Evolutionary conservation across 805 yeast genomes (phyloP).

Genomic region (Zygosaccharomyces rouxii): DNA sequence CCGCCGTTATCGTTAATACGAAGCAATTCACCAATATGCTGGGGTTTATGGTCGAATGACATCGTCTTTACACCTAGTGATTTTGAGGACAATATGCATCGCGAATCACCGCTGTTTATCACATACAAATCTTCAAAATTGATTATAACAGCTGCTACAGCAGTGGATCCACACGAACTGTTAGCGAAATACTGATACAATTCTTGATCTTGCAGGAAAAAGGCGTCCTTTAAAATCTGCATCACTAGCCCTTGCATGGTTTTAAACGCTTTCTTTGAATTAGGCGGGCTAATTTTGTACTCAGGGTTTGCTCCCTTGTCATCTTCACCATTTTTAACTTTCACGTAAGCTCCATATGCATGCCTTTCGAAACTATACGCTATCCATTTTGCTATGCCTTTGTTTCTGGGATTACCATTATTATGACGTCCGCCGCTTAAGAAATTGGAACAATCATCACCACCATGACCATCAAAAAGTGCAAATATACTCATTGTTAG

Average conservation of each 20-base stretch:
- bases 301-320: conserved; percentile 4
- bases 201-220: conserved; percentile 43
- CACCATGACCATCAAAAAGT: conserved; percentile 84
- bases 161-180: conserved; percentile 50
- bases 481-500: conserved; percentile 48
- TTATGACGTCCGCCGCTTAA: conserved; percentile 36
- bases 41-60: conserved; percentile 87
- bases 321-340: conserved; percentile 11
- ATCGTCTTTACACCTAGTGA: conserved; percentile 54
- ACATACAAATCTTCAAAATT: conserved; percentile 46
- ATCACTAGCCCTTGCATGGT: conserved; percentile 36
- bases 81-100: conserved; percentile 52
- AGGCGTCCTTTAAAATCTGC: conserved; percentile 41
- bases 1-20: conserved; percentile 94
- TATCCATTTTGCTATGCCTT: conserved; percentile 32
- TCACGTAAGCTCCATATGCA: conserved; percentile 22
- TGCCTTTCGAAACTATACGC: conserved; percentile 29
- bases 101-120: conserved; percentile 74
- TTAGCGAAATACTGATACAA: conserved; percentile 39
- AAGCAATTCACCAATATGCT: conserved; percentile 88
- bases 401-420: conserved; percentile 12
- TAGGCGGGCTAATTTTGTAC: conserved; percentile 10
- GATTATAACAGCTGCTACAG: conserved; percentile 43
- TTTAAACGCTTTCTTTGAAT: conserved; percentile 21
- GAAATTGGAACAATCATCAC: conserved; percentile 54